A percentile compares a stretch with the other conserved stretches of the same genome.
These are phyloP conservation scores for Yamadazyma nakazawae DNA, from an alignment of 805 yeast species.

Conservation along the genomic window DNA sequence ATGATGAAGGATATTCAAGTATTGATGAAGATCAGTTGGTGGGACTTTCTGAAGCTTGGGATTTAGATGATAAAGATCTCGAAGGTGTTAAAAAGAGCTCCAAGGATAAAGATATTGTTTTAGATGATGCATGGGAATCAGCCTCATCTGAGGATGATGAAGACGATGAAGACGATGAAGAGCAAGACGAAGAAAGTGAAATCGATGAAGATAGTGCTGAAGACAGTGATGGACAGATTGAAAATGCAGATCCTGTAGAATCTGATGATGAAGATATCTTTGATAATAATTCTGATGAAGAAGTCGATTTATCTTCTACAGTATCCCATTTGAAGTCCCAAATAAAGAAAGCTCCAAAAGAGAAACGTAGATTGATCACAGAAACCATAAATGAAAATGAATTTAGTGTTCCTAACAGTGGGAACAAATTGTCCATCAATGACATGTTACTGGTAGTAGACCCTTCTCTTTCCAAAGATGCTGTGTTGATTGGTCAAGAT, in stretches of 20 bases:
- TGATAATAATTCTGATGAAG: constrained; percentile 39
- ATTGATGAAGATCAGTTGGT: constrained; percentile 74
- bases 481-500: constrained; percentile 45
- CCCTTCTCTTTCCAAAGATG: constrained; percentile 44
- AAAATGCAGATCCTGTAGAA: constrained; percentile 15
- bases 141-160: constrained; percentile 19
- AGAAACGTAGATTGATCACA: constrained; percentile 48
- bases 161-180: constrained; percentile 15
- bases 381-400: constrained; percentile 65
- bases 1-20: constrained; percentile 64
- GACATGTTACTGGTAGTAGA: constrained; percentile 75
- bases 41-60: constrained; percentile 88
- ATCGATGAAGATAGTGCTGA: constrained; percentile 4
- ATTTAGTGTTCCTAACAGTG: constrained; percentile 60
- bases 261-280: constrained; percentile 24
- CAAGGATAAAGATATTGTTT: constrained; percentile 18
- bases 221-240: constrained; percentile 14
- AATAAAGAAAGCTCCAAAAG: constrained; percentile 31
- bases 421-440: constrained; percentile 56
- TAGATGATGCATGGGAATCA: constrained; percentile 30
- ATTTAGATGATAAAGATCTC: constrained; percentile 59
- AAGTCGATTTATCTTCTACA: constrained; percentile 51
- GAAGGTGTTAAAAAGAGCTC: constrained; percentile 17
- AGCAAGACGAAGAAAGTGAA: constrained; percentile 18
- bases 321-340: constrained; percentile 37